Percentiles rank a stretch among this genome's conserved stretches.
These are phyloP conservation scores for Biancaea sappan DNA, from an alignment of 306 rosid genomes.

Conservation along the genomic window DNA sequence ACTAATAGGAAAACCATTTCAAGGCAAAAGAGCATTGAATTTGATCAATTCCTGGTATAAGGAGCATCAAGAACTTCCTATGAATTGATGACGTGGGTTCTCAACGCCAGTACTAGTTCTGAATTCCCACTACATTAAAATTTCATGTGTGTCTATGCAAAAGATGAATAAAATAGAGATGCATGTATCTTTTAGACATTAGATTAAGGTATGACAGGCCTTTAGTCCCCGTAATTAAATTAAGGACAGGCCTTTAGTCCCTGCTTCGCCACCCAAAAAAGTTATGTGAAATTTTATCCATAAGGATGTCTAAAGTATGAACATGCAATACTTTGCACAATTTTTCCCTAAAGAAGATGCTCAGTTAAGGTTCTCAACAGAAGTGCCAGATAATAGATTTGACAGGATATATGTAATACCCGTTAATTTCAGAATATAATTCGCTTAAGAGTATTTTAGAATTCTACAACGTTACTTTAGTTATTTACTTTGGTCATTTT, in stretches of 20 bases:
- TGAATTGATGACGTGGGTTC: neutral
- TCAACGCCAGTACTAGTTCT: neutral
- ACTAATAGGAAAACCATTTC: neutral
- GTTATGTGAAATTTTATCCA: neutral
- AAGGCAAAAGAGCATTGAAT: neutral
- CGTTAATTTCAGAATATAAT: too few relatives aligned
- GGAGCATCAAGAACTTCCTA: neutral
- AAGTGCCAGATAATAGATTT: neutral
- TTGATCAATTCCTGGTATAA: neutral
- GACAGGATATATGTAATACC: neutral
- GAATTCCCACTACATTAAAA: neutral
- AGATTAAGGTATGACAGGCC: neutral
- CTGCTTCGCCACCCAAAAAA: neutral
- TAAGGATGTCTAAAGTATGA: neutral
- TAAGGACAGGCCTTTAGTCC: neutral
- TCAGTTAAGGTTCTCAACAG: neutral
- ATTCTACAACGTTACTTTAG: too few relatives aligned
- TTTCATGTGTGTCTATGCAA: neutral
- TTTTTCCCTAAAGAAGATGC: neutral
- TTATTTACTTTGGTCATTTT: too few relatives aligned
- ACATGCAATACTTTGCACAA: neutral
- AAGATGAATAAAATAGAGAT: conserved; percentile 4
- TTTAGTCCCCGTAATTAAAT: neutral
- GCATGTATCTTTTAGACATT: neutral
- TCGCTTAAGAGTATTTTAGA: too few relatives aligned